phyloP scores from a whole-genome alignment of 306 rosid species.

The Lagenaria siceraria region DNA sequence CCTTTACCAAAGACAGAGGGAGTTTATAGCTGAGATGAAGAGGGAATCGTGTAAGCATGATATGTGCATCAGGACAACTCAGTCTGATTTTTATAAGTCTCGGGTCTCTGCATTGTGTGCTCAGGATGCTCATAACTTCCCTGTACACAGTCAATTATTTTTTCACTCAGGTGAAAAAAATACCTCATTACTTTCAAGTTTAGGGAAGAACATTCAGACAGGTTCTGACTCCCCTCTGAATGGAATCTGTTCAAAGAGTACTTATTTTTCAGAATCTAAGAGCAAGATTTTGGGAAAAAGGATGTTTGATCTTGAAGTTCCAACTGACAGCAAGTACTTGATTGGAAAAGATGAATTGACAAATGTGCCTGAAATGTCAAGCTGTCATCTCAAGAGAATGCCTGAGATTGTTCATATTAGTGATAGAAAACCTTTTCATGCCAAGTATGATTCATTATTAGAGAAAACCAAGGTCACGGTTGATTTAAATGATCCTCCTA shows the following conservation, averaged over 20 bases:
- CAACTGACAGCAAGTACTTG: slow-evolving; percentile 46
- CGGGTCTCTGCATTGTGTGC: slow-evolving; percentile 15
- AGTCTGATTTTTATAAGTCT: slow-evolving; percentile 24
- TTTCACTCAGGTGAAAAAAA: slow-evolving; percentile 18
- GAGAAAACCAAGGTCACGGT: slow-evolving; percentile 17
- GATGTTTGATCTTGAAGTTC: slow-evolving; percentile 69
- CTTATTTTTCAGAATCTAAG: slow-evolving; percentile 20
- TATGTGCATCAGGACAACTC: slow-evolving; percentile 24
- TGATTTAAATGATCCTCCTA: slow-evolving; percentile 29
- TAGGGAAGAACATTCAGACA: slow-evolving; percentile 24
- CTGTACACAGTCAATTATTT: slow-evolving; percentile 21
- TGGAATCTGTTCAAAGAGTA: slow-evolving; percentile 4
- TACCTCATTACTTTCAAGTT: slow-evolving; percentile 19
- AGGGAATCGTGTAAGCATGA: slow-evolving; percentile 25
- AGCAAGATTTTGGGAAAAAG: slow-evolving; percentile 44
- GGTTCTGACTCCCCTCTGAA: slow-evolving; percentile 16
- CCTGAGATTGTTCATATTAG: slow-evolving; percentile 20
- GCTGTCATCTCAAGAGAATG: slow-evolving; percentile 23
- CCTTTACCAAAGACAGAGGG: slow-evolving; percentile 61
- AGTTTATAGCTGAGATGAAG: slow-evolving; percentile 48
- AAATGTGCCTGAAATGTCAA: slow-evolving; percentile 20
- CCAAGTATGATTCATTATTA: slow-evolving; percentile 9
- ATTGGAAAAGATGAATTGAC: slow-evolving; percentile 33
- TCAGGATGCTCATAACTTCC: slow-evolving; percentile 17
- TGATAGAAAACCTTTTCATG: slow-evolving; percentile 15